Evolutionary conservation across 2,329 filamentous ascomycete genomes (phyloP).

Genomic region (Pleomassaria siparia): DNA sequence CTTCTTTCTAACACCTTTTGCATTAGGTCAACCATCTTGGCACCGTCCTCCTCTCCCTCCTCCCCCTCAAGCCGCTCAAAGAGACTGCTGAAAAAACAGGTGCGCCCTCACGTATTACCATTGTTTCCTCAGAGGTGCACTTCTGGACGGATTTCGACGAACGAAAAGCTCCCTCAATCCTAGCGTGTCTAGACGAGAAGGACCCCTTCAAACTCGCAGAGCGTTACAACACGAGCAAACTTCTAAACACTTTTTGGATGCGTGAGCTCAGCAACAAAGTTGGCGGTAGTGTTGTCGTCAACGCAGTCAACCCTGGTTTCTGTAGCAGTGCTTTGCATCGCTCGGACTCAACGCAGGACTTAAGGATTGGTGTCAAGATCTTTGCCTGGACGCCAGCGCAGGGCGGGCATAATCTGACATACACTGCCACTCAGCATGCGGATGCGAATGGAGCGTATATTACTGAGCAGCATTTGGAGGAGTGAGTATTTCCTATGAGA

Average conservation of each 20-base stretch:
- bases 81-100: constrained; percentile 31
- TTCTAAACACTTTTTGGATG: constrained; percentile 18
- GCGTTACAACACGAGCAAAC: constrained; percentile 21
- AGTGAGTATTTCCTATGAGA: constrained; percentile 55
- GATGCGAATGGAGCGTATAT: constrained; percentile 20
- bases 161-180: constrained; percentile 12
- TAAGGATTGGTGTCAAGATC: constrained; percentile 13
- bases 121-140: constrained; percentile 46
- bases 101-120: constrained; percentile 45
- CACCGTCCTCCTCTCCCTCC: constrained; percentile 16
- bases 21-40: constrained; percentile 21
- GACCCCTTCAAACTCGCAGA: constrained; percentile 11
- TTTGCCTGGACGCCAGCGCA: constrained; percentile 16
- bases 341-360: constrained; percentile 8
- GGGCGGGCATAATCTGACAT: constrained; percentile 13
- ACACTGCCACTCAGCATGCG: constrained; percentile 15
- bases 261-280: constrained; percentile 14
- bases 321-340: constrained; percentile 18
- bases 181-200: constrained; percentile 17
- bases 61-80: constrained; percentile 46
- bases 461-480: constrained; percentile 53
- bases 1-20: no score
- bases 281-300: constrained; percentile 16
- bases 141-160: constrained; percentile 24
- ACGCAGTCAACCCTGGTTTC: constrained; percentile 22